Conservation (phyloP, 208 protist genomes). For the Trypanosoma caninum region DNA sequence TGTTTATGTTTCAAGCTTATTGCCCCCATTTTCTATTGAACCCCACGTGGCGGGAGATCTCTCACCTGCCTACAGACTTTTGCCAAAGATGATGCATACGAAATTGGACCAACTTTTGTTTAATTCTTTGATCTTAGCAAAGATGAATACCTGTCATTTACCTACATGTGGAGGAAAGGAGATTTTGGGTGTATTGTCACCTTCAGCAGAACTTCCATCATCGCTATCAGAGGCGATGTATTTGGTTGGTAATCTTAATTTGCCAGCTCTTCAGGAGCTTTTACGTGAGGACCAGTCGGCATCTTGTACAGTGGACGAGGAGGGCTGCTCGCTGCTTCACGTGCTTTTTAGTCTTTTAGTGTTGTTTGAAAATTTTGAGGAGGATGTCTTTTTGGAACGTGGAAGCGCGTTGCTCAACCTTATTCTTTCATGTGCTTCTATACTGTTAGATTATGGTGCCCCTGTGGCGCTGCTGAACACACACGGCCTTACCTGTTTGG, state of each 20-base stretch:
- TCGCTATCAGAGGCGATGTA: constrained; percentile 56
- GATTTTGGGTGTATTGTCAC: background rate
- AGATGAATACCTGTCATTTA: background rate
- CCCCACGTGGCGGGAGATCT: background rate
- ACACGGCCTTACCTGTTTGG: constrained; percentile 51
- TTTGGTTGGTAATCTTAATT: constrained; percentile 56
- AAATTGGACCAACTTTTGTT: constrained; percentile 6
- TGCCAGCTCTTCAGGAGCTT: constrained; percentile 39
- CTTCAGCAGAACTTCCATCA: constrained; percentile 19
- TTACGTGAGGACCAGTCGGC: constrained; percentile 31
- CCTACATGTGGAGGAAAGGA: background rate
- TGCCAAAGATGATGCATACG: constrained; percentile 12
- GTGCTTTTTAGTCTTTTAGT: constrained; percentile 32
- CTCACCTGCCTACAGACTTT: constrained; percentile 10
- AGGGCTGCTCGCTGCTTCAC: constrained; percentile 61
- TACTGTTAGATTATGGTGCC: constrained; percentile 57
- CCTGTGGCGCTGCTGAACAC: constrained; percentile 25
- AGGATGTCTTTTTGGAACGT: constrained; percentile 4
- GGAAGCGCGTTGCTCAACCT: constrained; percentile 32
- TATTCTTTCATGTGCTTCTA: constrained; percentile 29
- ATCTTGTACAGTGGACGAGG: constrained; percentile 35
- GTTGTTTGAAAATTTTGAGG: constrained; percentile 9
- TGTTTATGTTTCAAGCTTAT: constrained; percentile 32
- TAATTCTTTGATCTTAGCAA: background rate
- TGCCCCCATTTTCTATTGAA: background rate